Conservation (phyloP, 202 grass and related monocot species). For the Zizania palustris region DNA sequence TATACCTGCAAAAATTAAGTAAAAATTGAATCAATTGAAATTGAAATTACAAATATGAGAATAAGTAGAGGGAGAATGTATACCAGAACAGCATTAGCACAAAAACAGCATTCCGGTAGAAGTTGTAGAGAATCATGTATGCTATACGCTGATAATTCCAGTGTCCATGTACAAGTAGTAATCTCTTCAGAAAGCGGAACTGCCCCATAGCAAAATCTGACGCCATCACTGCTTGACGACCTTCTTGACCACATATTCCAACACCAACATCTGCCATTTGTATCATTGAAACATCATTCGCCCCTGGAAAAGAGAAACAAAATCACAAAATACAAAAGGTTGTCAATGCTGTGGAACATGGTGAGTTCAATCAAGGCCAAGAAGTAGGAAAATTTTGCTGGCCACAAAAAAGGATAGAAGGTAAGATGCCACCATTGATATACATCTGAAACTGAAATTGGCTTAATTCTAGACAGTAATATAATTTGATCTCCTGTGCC, state of each 20-base stretch:
- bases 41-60: background rate
- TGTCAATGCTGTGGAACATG: background rate
- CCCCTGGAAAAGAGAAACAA: slow-evolving; percentile 61
- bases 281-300: slow-evolving; percentile 99
- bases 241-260: slow-evolving; percentile 99
- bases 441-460: slow-evolving; percentile 8
- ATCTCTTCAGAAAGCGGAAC: slow-evolving; percentile 94
- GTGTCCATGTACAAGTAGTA: slow-evolving; percentile 98
- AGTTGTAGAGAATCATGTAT: slow-evolving; percentile 98
- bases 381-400: background rate
- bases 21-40: slow-evolving; percentile 25
- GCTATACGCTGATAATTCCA: slow-evolving; percentile 99
- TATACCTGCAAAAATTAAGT: slow-evolving; percentile 72
- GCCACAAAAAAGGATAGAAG: background rate
- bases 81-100: slow-evolving; percentile 99
- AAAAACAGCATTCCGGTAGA: slow-evolving; percentile 97
- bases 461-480: slow-evolving; percentile 15
- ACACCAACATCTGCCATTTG: slow-evolving; percentile 99
- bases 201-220: slow-evolving; percentile 99
- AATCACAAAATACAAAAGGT: slow-evolving; percentile 2
- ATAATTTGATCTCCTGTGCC: slow-evolving; percentile 6
- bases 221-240: slow-evolving; percentile 99
- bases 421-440: background rate
- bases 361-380: background rate
- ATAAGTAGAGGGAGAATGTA: background rate